Evolutionary conservation across 441 rosid genomes (phyloP), one percentile per base, ranked within the genome.

Genomic region (Populus trichocarpa): DNA sequence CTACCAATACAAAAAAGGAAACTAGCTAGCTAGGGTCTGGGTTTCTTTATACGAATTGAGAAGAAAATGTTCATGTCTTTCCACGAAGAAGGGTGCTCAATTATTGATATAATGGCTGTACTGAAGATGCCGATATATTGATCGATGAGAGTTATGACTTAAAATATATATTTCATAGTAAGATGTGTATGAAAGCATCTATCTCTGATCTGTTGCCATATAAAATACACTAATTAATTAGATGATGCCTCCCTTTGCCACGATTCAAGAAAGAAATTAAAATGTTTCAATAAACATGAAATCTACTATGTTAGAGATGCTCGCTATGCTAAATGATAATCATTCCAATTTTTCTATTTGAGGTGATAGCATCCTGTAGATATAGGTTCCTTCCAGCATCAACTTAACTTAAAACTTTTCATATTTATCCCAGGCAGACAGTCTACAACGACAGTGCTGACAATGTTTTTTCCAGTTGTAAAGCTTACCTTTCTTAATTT

Each of bases 91-190:
- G 22, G 53, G 28, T 74, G 36, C 36, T 77, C 76, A 80, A 64
- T 74, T 33, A 74, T 70, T 46, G 64, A 73, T 33, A 73, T 23
- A 26, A 26, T 26, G 23, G 64, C 23, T 70, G 35, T 42, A 8
- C 14, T 67, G 69, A 76, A 84, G 75, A 82, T 84, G 82, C 80
- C 65, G 28, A 46, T 18, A 63, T 75, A 23, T 30, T 6, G 57
- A 25, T 25, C 25, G 25, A 33, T 30, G 25, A 13, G 33, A 61
- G 16, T 46, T 36, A 4, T 18, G 73, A 50, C 72, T 77, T 35
- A 30, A 30, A 30, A 30, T 57, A n/a, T 22, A 9, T 10, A 38
- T 77, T 25, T 72, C 22, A 22, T n/a, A 33, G 66, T 42, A 70
- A 16, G n/a, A 71, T 71, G 13, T 28, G 28, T 65, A 66, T 36